These are phyloP conservation scores for Boletus barrowsii DNA, from an alignment of 768 basidiomycete genomes.

Conservation along the genomic window DNA sequence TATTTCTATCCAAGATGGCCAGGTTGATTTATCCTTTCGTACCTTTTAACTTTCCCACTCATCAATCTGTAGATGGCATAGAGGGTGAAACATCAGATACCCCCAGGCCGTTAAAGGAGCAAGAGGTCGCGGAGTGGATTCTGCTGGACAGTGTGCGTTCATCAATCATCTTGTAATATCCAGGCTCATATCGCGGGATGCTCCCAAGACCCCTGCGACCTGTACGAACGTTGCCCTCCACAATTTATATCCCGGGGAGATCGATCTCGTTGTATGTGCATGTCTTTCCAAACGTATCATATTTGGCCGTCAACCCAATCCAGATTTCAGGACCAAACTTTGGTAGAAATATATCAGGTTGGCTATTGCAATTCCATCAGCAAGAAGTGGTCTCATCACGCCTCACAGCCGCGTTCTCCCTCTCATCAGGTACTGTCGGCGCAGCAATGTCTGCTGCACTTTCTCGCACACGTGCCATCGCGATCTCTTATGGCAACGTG, in stretches of 20 bases:
- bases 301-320: neutral
- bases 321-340: constrained; percentile 86
- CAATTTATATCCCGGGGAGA: constrained; percentile 79
- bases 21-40: constrained; percentile 29
- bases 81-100: constrained; percentile 61
- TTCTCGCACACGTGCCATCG: constrained; percentile 71
- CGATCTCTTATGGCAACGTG: constrained; percentile 85
- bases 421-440: constrained; percentile 92
- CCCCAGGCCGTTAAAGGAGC: constrained; percentile 67
- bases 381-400: neutral
- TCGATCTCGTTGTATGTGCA: constrained; percentile 79
- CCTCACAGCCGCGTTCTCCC: constrained; percentile 69
- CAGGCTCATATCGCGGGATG: constrained; percentile 5
- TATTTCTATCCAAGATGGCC: constrained; percentile 75
- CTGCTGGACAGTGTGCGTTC: constrained; percentile 71
- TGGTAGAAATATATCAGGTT: constrained; percentile 81
- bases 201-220: constrained; percentile 76
- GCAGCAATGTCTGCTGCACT: constrained; percentile 82
- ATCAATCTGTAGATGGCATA: constrained; percentile 42
- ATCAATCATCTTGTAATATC: constrained; percentile 19
- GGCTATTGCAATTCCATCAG: constrained; percentile 18
- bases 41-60: neutral
- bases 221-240: constrained; percentile 89
- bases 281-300: neutral
- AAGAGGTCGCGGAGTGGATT: constrained; percentile 88